phyloP scores from a whole-genome alignment of 1,139 yeast species.

The Wickerhamomyces sp. region DNA sequence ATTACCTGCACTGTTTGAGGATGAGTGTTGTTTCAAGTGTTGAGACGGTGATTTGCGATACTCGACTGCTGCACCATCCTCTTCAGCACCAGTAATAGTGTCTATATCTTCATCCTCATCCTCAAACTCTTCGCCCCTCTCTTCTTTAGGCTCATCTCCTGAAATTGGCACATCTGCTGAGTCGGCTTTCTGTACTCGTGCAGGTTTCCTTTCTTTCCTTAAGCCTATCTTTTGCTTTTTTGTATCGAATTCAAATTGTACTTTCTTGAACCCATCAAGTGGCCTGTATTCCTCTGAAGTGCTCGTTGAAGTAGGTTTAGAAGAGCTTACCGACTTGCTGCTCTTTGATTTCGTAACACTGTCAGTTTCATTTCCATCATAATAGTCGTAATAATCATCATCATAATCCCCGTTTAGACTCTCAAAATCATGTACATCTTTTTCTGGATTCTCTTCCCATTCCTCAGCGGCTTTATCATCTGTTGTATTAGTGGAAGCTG shows the following conservation, averaged over 20 bases:
- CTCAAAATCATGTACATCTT: no score
- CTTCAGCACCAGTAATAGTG: not conserved
- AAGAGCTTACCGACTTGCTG: no score
- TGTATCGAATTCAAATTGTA: not conserved
- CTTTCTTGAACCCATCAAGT: not conserved
- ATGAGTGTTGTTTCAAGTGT: not conserved
- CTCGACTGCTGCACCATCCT: not conserved
- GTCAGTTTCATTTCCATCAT: no score
- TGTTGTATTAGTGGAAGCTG: no score
- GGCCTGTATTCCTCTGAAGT: not conserved
- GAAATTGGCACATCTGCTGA: no score
- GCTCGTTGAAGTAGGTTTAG: not conserved
- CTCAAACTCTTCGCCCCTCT: not conserved
- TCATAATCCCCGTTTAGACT: no score
- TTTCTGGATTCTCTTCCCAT: no score
- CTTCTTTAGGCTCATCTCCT: not conserved
- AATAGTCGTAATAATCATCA: no score
- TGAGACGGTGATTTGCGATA: no score
- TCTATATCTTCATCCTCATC: constrained; percentile 4
- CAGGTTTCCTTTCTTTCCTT: not conserved
- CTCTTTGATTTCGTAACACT: no score
- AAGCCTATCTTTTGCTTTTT: not conserved
- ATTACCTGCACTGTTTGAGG: not conserved
- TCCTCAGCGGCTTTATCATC: no score
- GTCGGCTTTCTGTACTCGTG: no score